Evolutionary conservation across 2,329 filamentous ascomycete genomes (phyloP), one percentile per base, ranked within the genome.

Genomic region (Blastomyces parvus): DNA sequence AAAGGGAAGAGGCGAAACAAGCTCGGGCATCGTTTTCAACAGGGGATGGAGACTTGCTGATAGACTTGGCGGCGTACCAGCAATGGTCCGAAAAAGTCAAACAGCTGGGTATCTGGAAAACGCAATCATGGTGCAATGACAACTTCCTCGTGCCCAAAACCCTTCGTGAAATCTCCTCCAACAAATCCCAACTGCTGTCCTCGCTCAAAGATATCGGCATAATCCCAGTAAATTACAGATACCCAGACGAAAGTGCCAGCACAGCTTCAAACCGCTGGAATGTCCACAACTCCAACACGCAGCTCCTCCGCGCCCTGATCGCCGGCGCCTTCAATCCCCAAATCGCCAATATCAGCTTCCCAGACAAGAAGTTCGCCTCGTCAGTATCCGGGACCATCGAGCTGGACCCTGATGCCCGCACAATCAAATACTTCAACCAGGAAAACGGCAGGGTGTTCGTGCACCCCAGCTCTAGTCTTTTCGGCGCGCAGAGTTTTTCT

Each of bases 281-380:
- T 64, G 68, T 69, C 67, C 72, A 76, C 62, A 63, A 69, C 50
- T 65, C 69, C n/a, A 78, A 78, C 64, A 70, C 72, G 36, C 73
- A 76, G 46, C 81, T 91, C 33, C 78, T 91, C 25, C 85, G 88
- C 27, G 88, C 88, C 1, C 78, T 91, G 30, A 83, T 90, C 33
- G 88, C 88, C 3, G 87, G 87, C 3, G 86, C 88, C 2, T 90
- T 91, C 74, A 84, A 86, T 38, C 94, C 94, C 0, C 93, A 97
- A 76, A 86, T 97, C 67, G 91, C 91, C 17, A 86, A 92, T 61
- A 96, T 99, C 72, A 88, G 91, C 67, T 90, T 97, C 69, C 94
- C 94, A 0, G 91, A 96, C 77, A 96, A 96, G 80, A 97, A 97
- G 75, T 99, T 95, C 75, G 89, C 90, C 14, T 86, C 87, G 44